Conservation (phyloP, 2,329 filamentous ascomycete species). For the Knoxdaviesia proteae region DNA sequence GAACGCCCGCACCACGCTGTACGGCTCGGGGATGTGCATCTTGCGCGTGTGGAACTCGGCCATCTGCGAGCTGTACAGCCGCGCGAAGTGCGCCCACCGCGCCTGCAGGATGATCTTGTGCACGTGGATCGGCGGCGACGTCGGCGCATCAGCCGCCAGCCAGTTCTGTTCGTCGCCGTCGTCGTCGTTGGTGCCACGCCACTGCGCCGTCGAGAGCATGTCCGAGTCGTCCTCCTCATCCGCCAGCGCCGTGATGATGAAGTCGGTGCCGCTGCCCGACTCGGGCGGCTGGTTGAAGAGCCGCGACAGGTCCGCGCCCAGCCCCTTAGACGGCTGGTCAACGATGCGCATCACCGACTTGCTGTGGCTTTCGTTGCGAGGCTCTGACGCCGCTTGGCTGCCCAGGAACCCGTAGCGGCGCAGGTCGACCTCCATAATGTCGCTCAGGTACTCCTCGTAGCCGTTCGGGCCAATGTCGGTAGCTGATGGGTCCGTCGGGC, state of each 20-base stretch:
- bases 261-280: slow-evolving; percentile 70
- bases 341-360: slow-evolving; percentile 23
- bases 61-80: slow-evolving; percentile 87
- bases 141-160: slow-evolving; percentile 39
- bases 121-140: slow-evolving; percentile 74
- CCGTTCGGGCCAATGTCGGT: slow-evolving; percentile 47
- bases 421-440: slow-evolving; percentile 85
- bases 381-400: slow-evolving; percentile 43
- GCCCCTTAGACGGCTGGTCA: slow-evolving; percentile 39
- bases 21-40: slow-evolving; percentile 95
- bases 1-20: slow-evolving; percentile 83
- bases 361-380: slow-evolving; percentile 26
- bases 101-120: slow-evolving; percentile 88
- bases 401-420: slow-evolving; percentile 79
- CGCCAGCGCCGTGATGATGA: slow-evolving; percentile 72
- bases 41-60: slow-evolving; percentile 90
- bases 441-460: slow-evolving; percentile 80
- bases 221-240: slow-evolving; percentile 56
- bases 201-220: slow-evolving; percentile 20
- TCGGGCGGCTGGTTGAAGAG: slow-evolving; percentile 79
- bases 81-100: slow-evolving; percentile 89
- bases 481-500: slow-evolving; percentile 49
- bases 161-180: slow-evolving; percentile 28
- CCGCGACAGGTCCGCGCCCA: slow-evolving; percentile 68
- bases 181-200: slow-evolving; percentile 22